Evolutionary conservation across 164 flowering plant genomes (phyloP), one percentile per base, ranked within the genome.

Genomic region (Kalanchoe fedtschenkoi): DNA sequence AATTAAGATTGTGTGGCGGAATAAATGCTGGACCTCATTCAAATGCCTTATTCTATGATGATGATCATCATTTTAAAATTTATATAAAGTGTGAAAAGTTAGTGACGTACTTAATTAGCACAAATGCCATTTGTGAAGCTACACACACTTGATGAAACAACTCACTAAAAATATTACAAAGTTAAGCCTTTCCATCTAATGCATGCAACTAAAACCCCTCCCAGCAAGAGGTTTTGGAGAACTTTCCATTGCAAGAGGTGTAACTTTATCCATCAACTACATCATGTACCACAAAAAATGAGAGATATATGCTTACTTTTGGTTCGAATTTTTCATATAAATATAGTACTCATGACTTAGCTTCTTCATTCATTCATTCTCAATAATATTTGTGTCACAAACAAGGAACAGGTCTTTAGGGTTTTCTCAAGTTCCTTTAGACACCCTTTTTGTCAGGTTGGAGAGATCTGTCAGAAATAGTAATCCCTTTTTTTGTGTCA

Each of bases 231-330:
- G 16, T 42, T 42, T 42, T 6, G 17, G 17, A 42, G 17, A 42
- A 19, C 46, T 42, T 42, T 19, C 6, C 46, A 14, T 10, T 42
- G 16, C 14, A 14, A 42, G 19, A 15, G n/a, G n/a, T n/a, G n/a
- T n/a, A n/a, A n/a, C n/a, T n/a, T n/a, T n/a, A n/a, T n/a, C 55
- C 55, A 22, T 47, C 30, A 47, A 24, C 55, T n/a, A 47, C 55
- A 24, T 47, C 55, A 47, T 47, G 24, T 24, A 24, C 2, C 55
- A 22, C 24, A 47, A 47, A 4, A 4, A 3, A 47, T 10, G 21
- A 9, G 17, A 44, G 9, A 19, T 47, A 29, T 15, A 21, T 1
- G 0, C 29, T 47, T 47, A 7, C 3, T 28, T 47, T 11, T 47
- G 7, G n/a, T 43, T 43, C 7, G 54, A 47, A 47, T 47, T 5